Conservation (phyloP, 345 rosid genomes). For the Arabis alpina region DNA sequence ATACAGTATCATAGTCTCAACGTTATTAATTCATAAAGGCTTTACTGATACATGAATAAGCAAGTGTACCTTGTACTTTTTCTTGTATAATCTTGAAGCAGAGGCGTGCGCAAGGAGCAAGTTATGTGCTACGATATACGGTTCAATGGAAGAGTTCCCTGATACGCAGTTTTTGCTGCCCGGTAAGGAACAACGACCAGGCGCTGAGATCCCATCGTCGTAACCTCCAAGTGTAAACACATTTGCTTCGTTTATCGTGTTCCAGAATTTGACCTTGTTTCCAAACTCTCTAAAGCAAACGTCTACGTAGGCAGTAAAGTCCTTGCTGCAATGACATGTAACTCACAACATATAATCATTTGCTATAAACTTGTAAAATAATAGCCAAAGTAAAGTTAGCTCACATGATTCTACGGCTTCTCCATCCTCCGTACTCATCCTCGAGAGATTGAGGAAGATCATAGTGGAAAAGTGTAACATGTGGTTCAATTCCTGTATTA, state of each 20-base stretch:
- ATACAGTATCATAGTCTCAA: no score
- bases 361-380: no score
- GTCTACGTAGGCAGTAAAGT: neutral
- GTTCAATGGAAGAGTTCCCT: constrained; percentile 19
- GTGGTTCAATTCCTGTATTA: constrained; percentile 59
- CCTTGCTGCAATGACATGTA: no score
- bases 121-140: constrained; percentile 10
- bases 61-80: constrained; percentile 8
- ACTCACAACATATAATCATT: no score
- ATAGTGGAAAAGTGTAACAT: constrained; percentile 52
- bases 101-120: constrained; percentile 22
- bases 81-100: neutral
- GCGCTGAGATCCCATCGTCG: constrained; percentile 40
- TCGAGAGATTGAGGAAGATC: constrained; percentile 72
- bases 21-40: no score
- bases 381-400: no score
- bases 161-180: neutral
- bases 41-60: neutral
- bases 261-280: constrained; percentile 60
- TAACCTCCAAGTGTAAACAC: constrained; percentile 43
- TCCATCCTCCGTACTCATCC: constrained; percentile 77
- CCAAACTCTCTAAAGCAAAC: constrained; percentile 71
- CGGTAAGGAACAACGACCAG: constrained; percentile 14
- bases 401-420: constrained; percentile 56
- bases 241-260: constrained; percentile 73